Percentiles rank a stretch among this genome's conserved stretches.
These are phyloP conservation scores for Ogataea wickerhamii DNA, from an alignment of 805 yeast genomes.

Conservation along the genomic window DNA sequence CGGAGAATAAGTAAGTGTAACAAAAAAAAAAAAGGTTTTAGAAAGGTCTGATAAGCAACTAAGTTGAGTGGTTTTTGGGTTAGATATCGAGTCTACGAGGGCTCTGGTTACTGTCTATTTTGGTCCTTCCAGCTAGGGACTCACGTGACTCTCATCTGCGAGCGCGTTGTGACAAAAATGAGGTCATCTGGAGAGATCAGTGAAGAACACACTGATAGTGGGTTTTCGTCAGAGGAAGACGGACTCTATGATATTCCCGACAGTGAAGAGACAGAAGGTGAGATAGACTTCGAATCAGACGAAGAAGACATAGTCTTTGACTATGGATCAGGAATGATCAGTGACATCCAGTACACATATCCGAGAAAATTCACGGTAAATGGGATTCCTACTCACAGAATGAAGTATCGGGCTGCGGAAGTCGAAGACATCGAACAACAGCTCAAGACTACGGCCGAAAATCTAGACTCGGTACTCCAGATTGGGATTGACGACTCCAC, in stretches of 20 bases:
- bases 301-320: constrained; percentile 22
- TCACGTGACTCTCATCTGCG: no score
- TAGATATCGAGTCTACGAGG: no score
- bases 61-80: no score
- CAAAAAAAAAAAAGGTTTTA: no score
- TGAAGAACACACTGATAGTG: constrained; percentile 9
- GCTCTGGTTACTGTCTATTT: constrained; percentile 13
- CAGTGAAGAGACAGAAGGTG: constrained; percentile 21
- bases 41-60: no score
- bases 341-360: constrained; percentile 18
- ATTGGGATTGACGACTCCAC: constrained; percentile 38
- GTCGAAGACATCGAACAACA: constrained; percentile 31
- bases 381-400: constrained; percentile 26
- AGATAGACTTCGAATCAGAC: constrained; percentile 9
- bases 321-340: constrained; percentile 10
- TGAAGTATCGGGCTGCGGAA: constrained; percentile 26
- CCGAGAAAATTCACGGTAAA: constrained; percentile 17
- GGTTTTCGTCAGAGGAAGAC: constrained; percentile 1
- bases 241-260: constrained; percentile 10
- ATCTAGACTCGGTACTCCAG: constrained; percentile 36
- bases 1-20: no score
- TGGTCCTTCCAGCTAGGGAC: no score
- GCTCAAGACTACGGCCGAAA: constrained; percentile 28
- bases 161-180: constrained; percentile 1
- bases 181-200: constrained; percentile 22